phyloP scores from a whole-genome alignment of 108 stramenopile genomes.

The Skeletonema costatum region DNA sequence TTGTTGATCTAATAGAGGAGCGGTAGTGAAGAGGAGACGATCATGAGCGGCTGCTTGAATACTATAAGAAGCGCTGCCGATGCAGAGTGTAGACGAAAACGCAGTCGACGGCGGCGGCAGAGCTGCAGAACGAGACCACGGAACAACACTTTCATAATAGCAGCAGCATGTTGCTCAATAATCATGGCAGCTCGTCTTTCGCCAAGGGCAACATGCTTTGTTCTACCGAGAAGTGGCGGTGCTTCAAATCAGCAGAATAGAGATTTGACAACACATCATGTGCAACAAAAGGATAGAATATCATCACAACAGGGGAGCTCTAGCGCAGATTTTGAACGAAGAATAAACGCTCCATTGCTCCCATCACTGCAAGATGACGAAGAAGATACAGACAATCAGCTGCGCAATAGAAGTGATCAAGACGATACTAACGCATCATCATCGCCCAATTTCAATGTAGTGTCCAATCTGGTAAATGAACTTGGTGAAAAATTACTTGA shows the following conservation, averaged over 20 bases:
- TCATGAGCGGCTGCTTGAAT: background rate
- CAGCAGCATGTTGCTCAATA: background rate
- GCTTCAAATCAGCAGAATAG: background rate
- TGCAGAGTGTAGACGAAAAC: background rate
- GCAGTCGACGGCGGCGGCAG: background rate
- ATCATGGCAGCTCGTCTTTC: background rate
- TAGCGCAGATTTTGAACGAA: background rate
- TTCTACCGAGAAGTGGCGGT: background rate
- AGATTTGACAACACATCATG: background rate
- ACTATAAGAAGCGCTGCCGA: background rate
- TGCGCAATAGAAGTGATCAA: background rate
- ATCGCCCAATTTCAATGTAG: background rate
- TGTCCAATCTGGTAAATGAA: background rate
- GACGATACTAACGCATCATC: background rate
- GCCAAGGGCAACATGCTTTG: background rate
- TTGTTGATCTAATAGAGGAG: too few relatives aligned
- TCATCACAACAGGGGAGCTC: background rate
- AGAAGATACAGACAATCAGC: background rate
- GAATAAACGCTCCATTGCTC: background rate
- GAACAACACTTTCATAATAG: background rate
- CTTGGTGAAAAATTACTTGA: background rate
- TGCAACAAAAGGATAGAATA: background rate
- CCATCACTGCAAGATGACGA: background rate
- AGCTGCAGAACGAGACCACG: background rate
- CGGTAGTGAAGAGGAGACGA: background rate